Conservation (phyloP, 768 basidiomycete genomes). For the Lentinula sp. region DNA sequence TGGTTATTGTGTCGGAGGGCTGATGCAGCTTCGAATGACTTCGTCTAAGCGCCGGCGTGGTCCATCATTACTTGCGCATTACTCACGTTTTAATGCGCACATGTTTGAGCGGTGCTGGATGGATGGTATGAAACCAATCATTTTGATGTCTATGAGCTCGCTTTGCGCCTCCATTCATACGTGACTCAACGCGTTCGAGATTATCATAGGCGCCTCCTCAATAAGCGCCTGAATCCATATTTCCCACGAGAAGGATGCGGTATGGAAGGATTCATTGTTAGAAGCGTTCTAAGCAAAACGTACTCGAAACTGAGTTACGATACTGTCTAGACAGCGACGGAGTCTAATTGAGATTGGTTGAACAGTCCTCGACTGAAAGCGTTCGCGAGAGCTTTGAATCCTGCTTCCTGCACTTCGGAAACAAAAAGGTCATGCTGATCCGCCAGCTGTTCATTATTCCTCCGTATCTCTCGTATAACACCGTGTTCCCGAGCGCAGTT, state of each 20-base stretch:
- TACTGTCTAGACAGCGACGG: background rate
- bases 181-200: background rate
- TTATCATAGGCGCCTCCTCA: background rate
- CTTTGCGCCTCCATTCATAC: background rate
- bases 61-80: background rate
- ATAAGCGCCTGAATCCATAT: background rate
- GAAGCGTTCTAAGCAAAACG: background rate
- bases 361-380: conserved; percentile 68
- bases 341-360: conserved; percentile 5
- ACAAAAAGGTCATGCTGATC: conserved; percentile 80
- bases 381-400: conserved; percentile 65
- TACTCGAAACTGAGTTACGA: background rate
- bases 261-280: background rate
- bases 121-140: background rate
- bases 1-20: background rate
- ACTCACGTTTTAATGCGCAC: background rate
- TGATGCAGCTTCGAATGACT: background rate
- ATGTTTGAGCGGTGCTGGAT: background rate
- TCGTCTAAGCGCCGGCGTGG: background rate
- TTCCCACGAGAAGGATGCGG: background rate
- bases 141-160: background rate
- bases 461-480: conserved; percentile 83
- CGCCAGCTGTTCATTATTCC: conserved; percentile 78
- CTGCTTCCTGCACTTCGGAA: conserved; percentile 66
- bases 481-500: conserved; percentile 83